phyloP scores from a whole-genome alignment of 495 filamentous ascomycete species.

The Cairneyella variabilis region DNA sequence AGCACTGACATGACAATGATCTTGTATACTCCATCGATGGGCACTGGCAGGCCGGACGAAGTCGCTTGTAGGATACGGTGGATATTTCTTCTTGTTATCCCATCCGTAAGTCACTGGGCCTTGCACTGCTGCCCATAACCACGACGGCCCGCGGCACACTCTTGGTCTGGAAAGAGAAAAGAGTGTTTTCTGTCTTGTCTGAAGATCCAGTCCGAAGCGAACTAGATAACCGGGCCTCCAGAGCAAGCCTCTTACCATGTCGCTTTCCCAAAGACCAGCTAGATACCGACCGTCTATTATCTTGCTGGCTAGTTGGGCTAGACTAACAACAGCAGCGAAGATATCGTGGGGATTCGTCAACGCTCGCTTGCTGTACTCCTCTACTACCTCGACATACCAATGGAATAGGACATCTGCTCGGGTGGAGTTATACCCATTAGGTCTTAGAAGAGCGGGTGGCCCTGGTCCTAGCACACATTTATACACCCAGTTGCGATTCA shows the following conservation, averaged over 20 bases:
- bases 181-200: not conserved
- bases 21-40: not conserved
- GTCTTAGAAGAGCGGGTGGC: not conserved
- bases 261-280: slow-evolving; percentile 5
- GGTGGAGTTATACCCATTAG: no score
- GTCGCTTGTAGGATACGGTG: not conserved
- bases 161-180: not conserved
- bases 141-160: not conserved
- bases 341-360: slow-evolving; percentile 1
- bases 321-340: not conserved
- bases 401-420: slow-evolving; percentile 2
- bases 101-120: not conserved
- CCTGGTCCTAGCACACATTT: not conserved
- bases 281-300: not conserved
- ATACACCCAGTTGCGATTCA: not conserved
- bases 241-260: not conserved
- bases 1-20: not conserved
- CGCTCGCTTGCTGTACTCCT: not conserved
- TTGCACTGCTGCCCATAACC: slow-evolving; percentile 5
- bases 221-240: slow-evolving; percentile 4
- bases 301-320: not conserved
- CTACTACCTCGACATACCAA: not conserved
- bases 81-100: slow-evolving; percentile 6
- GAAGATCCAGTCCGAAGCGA: not conserved
- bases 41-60: not conserved